phyloP scores from a whole-genome alignment of 202 grass and related monocot species.

The Zoysia matrella region DNA sequence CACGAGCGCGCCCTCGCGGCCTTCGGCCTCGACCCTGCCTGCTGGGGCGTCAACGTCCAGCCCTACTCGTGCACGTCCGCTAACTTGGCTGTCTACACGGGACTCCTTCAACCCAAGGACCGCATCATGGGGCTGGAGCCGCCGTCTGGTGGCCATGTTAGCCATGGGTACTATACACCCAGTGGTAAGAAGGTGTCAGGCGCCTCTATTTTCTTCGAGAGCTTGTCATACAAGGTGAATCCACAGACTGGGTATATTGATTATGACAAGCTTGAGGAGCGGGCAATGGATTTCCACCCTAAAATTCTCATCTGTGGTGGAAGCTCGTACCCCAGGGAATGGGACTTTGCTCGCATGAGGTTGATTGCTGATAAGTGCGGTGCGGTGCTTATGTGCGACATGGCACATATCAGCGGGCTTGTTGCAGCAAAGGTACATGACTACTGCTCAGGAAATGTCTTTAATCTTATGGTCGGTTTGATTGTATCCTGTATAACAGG shows the following conservation, averaged over 20 bases:
- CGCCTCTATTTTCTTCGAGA: slow-evolving; percentile 97
- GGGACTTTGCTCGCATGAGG: slow-evolving; percentile 83
- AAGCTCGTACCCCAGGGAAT: slow-evolving; percentile 94
- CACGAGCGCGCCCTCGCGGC: slow-evolving; percentile 68
- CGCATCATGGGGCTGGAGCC: slow-evolving; percentile 97
- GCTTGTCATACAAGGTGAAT: slow-evolving; percentile 97
- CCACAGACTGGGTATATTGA: slow-evolving; percentile 89
- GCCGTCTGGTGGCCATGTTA: slow-evolving; percentile 92
- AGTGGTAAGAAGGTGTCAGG: slow-evolving; percentile 95
- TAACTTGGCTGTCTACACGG: slow-evolving; percentile 94
- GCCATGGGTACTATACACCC: slow-evolving; percentile 88
- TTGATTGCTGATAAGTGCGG: slow-evolving; percentile 87
- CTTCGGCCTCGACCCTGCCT: slow-evolving; percentile 68
- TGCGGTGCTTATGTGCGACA: slow-evolving; percentile 93
- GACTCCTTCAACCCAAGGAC: slow-evolving; percentile 81
- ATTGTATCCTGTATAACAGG: not conserved
- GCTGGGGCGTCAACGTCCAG: slow-evolving; percentile 95
- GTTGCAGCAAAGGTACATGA: slow-evolving; percentile 83
- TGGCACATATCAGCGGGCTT: slow-evolving; percentile 97
- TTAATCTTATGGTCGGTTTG: slow-evolving; percentile 3
- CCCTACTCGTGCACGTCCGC: slow-evolving; percentile 96
- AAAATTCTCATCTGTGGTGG: slow-evolving; percentile 97
- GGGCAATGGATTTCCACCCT: slow-evolving; percentile 89
- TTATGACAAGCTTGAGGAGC: slow-evolving; percentile 91
- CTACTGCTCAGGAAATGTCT: not conserved